These are phyloP conservation scores for Cercospora berteroae DNA, from an alignment of 2,329 filamentous ascomycete species.

Conservation along the genomic window DNA sequence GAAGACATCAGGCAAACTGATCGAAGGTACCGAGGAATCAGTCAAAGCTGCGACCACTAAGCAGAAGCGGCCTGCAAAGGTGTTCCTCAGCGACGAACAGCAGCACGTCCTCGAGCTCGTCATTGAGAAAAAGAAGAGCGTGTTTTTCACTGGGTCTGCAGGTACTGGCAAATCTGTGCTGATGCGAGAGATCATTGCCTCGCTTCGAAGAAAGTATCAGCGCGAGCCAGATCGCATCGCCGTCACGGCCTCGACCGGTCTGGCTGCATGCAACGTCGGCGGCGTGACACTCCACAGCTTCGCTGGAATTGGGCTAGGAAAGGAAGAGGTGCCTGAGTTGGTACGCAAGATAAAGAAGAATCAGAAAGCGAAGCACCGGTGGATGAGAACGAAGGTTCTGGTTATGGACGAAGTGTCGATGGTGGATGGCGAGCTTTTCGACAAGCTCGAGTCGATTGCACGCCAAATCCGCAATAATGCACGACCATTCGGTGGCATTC, in stretches of 20 bases:
- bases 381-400: conserved; percentile 83
- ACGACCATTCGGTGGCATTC: conserved; percentile 90
- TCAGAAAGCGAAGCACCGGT: conserved; percentile 80
- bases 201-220: conserved; percentile 71
- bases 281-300: conserved; percentile 96
- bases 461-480: conserved; percentile 85
- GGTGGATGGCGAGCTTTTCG: conserved; percentile 95
- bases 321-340: conserved; percentile 75
- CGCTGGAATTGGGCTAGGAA: conserved; percentile 89
- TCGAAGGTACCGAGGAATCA: conserved; percentile 47
- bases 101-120: conserved; percentile 79
- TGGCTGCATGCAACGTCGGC: conserved; percentile 95
- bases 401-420: conserved; percentile 96
- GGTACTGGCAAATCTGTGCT: conserved; percentile 94
- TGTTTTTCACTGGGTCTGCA: conserved; percentile 97
- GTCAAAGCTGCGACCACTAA: conserved; percentile 48
- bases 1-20: conserved; percentile 51
- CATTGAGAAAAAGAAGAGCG: conserved; percentile 74
- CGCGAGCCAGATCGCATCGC: conserved; percentile 81
- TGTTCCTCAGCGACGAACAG: conserved; percentile 84
- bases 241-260: conserved; percentile 90
- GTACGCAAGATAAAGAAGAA: conserved; percentile 91
- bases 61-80: conserved; percentile 51
- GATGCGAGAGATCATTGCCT: conserved; percentile 84
- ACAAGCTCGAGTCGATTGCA: conserved; percentile 89